Evolutionary conservation across 345 rosid species (phyloP), one percentile per base, ranked within the genome.

Genomic region (Turritis glabra): DNA sequence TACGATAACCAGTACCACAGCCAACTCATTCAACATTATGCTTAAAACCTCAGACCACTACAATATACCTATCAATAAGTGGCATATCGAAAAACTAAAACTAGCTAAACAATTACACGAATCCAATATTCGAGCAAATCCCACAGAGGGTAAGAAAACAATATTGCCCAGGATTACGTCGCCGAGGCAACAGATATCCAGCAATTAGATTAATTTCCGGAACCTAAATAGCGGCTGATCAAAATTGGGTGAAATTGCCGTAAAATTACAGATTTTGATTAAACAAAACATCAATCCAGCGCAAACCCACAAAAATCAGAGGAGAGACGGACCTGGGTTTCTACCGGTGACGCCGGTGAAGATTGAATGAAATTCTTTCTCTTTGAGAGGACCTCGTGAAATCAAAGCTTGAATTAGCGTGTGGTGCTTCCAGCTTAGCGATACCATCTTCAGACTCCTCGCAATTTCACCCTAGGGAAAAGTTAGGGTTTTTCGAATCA

Each of bases 341-440:
- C 77, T 82, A 3, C 87, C 88, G 41, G 92, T 77, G 83, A 89
- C 80, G 76, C 79, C 87, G 17, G 79, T 56, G 89, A 89, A 95
- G 77, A 95, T 64, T 26, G 82, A 77, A 52, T 74, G 83, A 81
- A 92, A 87, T 12, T 92, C 97, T 62, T 69, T 75, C 80, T 85
- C 96, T 58, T 74, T 47, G 44, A 95, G 90, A 37, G 99, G 97
- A 51, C 99, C 99, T 51, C 97, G 90, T 4, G 87, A 76, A 69
- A 95, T 77, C 80, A 95, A 65, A 67, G 93, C 86, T 76, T 95
- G 99, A 73, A 95, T 82, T 58, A 95, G 89, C 41, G 90, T 73
- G 38, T 92, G 96, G 84, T 95, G 97, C 79, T 77, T 82, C 90
- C 90, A 89, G 59, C 51, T 82, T 29, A 92, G 78, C 64, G 79